A percentile compares a stretch with the other conserved stretches of the same genome.
Conservation (phyloP, 2,329 filamentous ascomycete genomes). For the Venturia pyrina region DNA sequence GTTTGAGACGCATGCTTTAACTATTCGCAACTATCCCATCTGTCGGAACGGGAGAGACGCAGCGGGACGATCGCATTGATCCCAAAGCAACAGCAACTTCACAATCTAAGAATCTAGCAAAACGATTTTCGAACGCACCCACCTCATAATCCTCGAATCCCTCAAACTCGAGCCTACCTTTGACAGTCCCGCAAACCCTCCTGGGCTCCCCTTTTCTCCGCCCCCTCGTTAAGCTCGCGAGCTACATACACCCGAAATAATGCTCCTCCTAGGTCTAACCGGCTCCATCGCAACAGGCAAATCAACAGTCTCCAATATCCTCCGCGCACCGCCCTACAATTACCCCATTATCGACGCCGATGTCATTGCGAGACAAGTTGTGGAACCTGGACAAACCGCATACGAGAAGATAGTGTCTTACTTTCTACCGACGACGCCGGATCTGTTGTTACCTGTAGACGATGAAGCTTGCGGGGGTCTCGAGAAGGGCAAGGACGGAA, state of each 20-base stretch:
- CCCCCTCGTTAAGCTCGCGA: background rate
- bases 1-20: background rate
- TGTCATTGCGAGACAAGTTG: slow-evolving; percentile 80
- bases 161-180: no score
- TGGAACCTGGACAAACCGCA: slow-evolving; percentile 79
- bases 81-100: no score
- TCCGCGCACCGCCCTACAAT: slow-evolving; percentile 69
- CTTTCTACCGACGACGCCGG: slow-evolving; percentile 74
- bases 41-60: no score
- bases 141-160: no score
- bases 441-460: slow-evolving; percentile 61
- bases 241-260: slow-evolving; percentile 26
- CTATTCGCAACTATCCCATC: background rate
- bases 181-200: background rate
- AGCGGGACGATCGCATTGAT: no score
- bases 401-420: slow-evolving; percentile 74
- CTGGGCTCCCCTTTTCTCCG: no score
- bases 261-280: slow-evolving; percentile 93
- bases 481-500: slow-evolving; percentile 46
- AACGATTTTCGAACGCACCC: no score
- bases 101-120: no score
- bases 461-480: slow-evolving; percentile 30
- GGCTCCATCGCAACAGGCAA: slow-evolving; percentile 98
- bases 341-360: slow-evolving; percentile 93
- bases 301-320: slow-evolving; percentile 82